Evolutionary conservation across 495 filamentous ascomycete species (phyloP), one percentile per base, ranked within the genome.

Genomic region (Penicillium pancosmium): DNA sequence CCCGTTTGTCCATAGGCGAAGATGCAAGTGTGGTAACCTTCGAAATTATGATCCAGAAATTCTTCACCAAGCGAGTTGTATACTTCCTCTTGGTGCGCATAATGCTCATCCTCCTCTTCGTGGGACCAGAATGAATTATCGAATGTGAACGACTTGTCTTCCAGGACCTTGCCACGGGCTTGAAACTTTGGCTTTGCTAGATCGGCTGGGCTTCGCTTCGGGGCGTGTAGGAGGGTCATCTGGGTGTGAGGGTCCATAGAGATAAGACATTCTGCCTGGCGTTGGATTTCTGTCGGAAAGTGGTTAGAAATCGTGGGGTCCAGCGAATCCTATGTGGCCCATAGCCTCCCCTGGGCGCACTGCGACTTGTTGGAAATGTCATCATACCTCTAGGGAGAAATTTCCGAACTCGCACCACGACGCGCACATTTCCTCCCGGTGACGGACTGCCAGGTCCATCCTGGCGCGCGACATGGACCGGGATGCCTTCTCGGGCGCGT

Each of bases 101-200:
- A 93, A 65, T 92, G 87, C 51, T 85, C 78, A 62, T 96, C 92
- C 27, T 74, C 65, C 35, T 79, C 76, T 64, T 93, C 74, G 71
- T 95, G 91, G 55, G 93, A 97, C 92, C 93, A 98, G 75, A 97
- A 99, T 1, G 91, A 96, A 70, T 92, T 96, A 77, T 99, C 94
- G 64, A 99, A 99, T 10, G 88, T 91, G 64, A 99, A 99, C 0
- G 81, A 79, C 75, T 96, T 97, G 66, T 95, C 90, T 65, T 97
- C 93, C 52, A 88, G 72, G 2, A 89, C 77, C 71, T 91, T 95
- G 27, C 78, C 78, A 36, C 91, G 88, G 10, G 83, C 82, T 66
- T 88, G 86, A 2, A 84, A 83, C 44, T 86, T 83, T 44, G 83
- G 65, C 61, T 91, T 91, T 35, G 82, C 83, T n/a, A 82, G 81